phyloP scores from a whole-genome alignment of 768 basidiomycete species.

The Leccinum subtestaceum region DNA sequence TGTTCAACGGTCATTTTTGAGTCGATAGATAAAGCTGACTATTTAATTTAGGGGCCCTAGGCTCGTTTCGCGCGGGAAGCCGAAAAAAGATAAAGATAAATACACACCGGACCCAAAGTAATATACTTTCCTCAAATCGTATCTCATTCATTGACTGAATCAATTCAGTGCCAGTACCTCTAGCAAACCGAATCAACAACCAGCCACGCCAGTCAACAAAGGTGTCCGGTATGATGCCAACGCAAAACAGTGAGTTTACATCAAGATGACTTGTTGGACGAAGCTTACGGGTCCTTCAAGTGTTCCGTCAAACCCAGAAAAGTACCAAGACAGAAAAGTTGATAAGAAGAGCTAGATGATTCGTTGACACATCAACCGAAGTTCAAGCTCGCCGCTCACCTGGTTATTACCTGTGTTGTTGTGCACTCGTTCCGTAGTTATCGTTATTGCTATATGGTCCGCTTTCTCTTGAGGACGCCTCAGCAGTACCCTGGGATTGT shows the following conservation, averaged over 20 bases:
- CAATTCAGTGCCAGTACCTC: not conserved
- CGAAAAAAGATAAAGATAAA: accelerated
- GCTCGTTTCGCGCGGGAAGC: conserved; percentile 6
- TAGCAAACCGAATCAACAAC: not conserved
- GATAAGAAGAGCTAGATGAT: not conserved
- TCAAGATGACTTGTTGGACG: not conserved
- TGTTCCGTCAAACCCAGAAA: not conserved
- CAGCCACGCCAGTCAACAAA: not conserved
- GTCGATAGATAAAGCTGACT: not conserved
- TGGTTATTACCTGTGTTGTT: not conserved
- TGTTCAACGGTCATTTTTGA: not conserved
- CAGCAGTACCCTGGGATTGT: no score
- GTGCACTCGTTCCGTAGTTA: no score
- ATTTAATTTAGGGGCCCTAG: not conserved
- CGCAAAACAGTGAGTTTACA: not conserved
- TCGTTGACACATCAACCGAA: not conserved
- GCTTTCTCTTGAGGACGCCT: no score
- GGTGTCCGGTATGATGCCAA: not conserved
- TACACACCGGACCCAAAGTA: not conserved
- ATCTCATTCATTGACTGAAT: not conserved
- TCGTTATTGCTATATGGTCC: no score
- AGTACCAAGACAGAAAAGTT: no score
- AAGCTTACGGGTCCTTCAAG: not conserved
- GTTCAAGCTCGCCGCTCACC: not conserved
- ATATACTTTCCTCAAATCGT: not conserved